A percentile compares a stretch with the other conserved stretches of the same genome.
Conservation (phyloP, 2,329 filamentous ascomycete genomes). For the Nothophoma quercina region DNA sequence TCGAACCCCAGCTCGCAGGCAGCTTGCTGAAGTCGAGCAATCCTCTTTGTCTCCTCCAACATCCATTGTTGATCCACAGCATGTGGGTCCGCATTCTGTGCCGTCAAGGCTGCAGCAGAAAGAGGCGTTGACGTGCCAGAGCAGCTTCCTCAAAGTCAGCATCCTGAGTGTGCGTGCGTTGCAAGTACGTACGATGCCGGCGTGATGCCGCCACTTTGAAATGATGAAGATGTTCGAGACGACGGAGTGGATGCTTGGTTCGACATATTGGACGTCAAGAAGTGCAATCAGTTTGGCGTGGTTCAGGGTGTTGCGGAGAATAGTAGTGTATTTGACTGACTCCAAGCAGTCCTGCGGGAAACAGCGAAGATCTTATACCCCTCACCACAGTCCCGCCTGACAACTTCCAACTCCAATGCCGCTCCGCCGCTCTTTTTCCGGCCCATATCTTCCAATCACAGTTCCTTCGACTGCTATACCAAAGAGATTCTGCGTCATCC, state of each 20-base stretch:
- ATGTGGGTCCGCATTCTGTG: background rate
- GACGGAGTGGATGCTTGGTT: background rate
- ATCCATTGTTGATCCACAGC: slow-evolving; percentile 10
- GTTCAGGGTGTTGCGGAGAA: background rate
- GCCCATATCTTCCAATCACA: slow-evolving; percentile 2
- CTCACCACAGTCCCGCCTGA: background rate
- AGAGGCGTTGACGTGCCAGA: slow-evolving; percentile 8
- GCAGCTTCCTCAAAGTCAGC: background rate
- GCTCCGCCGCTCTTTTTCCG: background rate
- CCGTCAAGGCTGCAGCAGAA: background rate
- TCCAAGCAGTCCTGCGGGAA: background rate
- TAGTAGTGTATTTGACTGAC: background rate
- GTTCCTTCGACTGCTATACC: background rate
- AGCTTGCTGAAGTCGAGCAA: slow-evolving; percentile 5
- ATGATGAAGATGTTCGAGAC: background rate
- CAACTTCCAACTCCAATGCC: background rate
- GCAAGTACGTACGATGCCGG: background rate
- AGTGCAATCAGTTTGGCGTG: background rate
- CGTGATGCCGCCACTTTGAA: background rate
- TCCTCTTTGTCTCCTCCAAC: slow-evolving; percentile 5
- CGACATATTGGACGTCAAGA: background rate
- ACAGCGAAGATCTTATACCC: background rate
- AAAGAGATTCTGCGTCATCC: too few species aligned
- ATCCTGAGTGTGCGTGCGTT: background rate
- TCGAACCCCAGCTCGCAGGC: slow-evolving; percentile 13